Evolutionary conservation across 1,284 basidiomycete species (phyloP).

Genomic region (Ganoderma lucidum): DNA sequence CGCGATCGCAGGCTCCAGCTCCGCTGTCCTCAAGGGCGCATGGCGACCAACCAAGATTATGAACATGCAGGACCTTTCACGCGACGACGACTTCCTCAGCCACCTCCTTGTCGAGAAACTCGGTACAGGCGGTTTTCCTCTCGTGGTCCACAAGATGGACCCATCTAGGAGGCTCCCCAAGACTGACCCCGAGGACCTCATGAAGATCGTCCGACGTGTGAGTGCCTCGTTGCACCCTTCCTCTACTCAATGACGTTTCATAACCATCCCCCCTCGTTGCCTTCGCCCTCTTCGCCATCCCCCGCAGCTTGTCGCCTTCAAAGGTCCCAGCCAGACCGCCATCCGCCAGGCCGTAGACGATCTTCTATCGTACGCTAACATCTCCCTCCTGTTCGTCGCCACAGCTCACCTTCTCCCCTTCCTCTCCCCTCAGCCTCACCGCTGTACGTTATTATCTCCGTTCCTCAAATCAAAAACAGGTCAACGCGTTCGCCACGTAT

Average conservation of each 20-base stretch:
- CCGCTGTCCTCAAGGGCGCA: slow-evolving; percentile 40
- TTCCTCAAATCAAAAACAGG: slow-evolving; percentile 77
- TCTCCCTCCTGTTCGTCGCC: slow-evolving; percentile 21
- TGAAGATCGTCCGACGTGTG: slow-evolving; percentile 80
- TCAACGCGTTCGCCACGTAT: slow-evolving; percentile 89
- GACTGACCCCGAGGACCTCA: slow-evolving; percentile 68
- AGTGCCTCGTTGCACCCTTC: slow-evolving; percentile 42
- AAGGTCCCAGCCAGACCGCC: slow-evolving; percentile 59
- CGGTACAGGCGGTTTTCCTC: slow-evolving; percentile 75
- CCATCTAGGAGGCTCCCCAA: slow-evolving; percentile 74
- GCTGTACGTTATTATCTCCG: slow-evolving; percentile 79
- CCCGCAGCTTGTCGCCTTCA: slow-evolving; percentile 64
- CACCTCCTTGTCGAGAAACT: slow-evolving; percentile 87
- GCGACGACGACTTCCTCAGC: slow-evolving; percentile 87
- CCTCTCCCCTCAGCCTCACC: slow-evolving; percentile 56
- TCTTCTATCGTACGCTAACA: slow-evolving; percentile 65
- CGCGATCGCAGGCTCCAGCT: slow-evolving; percentile 31
- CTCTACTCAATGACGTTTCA: slow-evolving; percentile 33
- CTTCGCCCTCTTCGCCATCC: slow-evolving; percentile 14
- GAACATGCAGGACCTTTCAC: slow-evolving; percentile 86
- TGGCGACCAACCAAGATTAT: slow-evolving; percentile 86
- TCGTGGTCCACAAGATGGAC: slow-evolving; percentile 89
- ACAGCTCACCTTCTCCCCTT: slow-evolving; percentile 28
- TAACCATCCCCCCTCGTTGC: slow-evolving; percentile 31
- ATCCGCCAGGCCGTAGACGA: slow-evolving; percentile 76